Conservation (phyloP, 148 eudicot species). For the Persicaria tinctoria region DNA sequence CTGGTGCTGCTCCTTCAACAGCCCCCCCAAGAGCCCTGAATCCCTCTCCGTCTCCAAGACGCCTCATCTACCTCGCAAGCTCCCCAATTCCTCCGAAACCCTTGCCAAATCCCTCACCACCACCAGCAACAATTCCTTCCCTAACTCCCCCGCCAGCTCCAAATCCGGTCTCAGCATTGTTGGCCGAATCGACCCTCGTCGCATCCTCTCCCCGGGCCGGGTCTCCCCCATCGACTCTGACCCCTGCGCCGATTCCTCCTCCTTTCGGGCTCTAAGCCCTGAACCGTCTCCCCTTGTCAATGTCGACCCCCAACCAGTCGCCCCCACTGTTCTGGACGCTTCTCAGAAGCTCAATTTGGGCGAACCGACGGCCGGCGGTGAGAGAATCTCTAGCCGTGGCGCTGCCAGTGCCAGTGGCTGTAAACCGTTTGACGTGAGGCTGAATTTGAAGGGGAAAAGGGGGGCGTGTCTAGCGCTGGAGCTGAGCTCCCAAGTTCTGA, state of each 20-base stretch:
- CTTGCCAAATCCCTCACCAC: slow-evolving; percentile 24
- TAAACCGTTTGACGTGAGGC: slow-evolving; percentile 61
- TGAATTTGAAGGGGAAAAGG: slow-evolving; percentile 79
- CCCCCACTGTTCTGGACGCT: background rate
- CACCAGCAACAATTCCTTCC: slow-evolving; percentile 24
- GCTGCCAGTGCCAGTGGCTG: slow-evolving; percentile 3
- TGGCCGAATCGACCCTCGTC: slow-evolving; percentile 50
- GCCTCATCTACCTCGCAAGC: background rate
- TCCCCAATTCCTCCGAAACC: slow-evolving; percentile 23
- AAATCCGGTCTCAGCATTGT: slow-evolving; percentile 37
- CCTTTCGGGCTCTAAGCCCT: slow-evolving; percentile 14
- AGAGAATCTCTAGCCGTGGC: slow-evolving; percentile 1
- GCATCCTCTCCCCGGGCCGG: slow-evolving; percentile 90
- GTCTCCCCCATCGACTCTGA: slow-evolving; percentile 75
- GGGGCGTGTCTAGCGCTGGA: slow-evolving; percentile 59
- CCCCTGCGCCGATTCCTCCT: slow-evolving; percentile 16
- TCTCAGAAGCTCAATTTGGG: background rate
- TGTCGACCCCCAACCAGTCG: slow-evolving; percentile 12
- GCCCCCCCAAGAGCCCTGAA: slow-evolving; percentile 57
- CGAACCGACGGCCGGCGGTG: slow-evolving; percentile 9
- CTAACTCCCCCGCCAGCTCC: slow-evolving; percentile 50
- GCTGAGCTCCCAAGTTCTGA: slow-evolving; percentile 61
- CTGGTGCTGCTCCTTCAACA: slow-evolving; percentile 82
- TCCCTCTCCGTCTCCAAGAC: slow-evolving; percentile 25
- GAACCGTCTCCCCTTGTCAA: slow-evolving; percentile 14